Base-by-base conservation (phyloP, 108 stramenopile genomes). In the Conticribra guillardii region DNA sequence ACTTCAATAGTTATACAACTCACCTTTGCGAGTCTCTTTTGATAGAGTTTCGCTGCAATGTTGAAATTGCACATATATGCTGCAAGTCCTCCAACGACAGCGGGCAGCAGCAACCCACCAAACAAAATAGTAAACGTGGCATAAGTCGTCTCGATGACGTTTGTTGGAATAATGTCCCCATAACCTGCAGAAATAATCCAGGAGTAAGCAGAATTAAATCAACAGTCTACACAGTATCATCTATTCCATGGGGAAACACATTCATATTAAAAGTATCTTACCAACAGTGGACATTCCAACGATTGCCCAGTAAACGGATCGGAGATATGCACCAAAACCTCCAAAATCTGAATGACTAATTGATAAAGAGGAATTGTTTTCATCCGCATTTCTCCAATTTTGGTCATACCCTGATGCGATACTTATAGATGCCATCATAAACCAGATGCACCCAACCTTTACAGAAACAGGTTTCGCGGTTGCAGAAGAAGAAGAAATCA, bases 81-180 rank as follows among this genome's bases (percentile, higher is more conserved):
- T 19, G 86, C 86, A 41, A 87, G 59, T 26, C 80, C 84, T 14
- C 84, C 80, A 14, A 87, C 82, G 4, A 87, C 52, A 23, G 86
- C 83, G 1, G 82, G 82, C 27, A 84, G 50, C n/a, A 83, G 19
- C 26, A 86, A 46, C 0, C 80, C 82, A 2, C 85, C 85, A 65
- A 86, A 76, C 2, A 86, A 44, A 27, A 83, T 73, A 18, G 57
- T 34, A 18, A 81, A 37, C 1, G 80, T 76, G 14, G 76, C 58
- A 46, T 62, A 83, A 3, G 54, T 55, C 5, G 82, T 81, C 57
- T 86, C 85, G 11, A 75, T 47, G 16, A 64, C 56, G 33, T 86
- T 86, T 17, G 53, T 61, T 17, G 84, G 79, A 0, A 80, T 54
- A 21, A 85, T 78, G 69, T 85, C 84, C 11, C 84, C 84, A 58